Evolutionary conservation across 768 basidiomycete species (phyloP).

Genomic region (Boletales sp.): DNA sequence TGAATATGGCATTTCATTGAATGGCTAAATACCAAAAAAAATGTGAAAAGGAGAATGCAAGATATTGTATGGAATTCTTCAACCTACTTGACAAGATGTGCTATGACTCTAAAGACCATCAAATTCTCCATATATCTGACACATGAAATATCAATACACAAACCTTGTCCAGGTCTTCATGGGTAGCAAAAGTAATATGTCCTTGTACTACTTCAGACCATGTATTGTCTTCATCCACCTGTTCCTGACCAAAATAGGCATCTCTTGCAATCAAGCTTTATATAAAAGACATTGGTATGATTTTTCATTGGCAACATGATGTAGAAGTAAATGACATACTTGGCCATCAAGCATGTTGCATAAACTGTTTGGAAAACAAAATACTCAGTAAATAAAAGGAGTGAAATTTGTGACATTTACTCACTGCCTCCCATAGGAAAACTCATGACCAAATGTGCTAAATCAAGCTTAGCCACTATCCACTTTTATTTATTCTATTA

Average conservation of each 20-base stretch:
- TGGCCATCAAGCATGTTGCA: slow-evolving; percentile 26
- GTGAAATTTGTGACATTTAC: background rate
- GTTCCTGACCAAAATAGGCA: slow-evolving; percentile 19
- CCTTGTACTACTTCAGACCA: background rate
- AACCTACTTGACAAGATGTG: background rate
- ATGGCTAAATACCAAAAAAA: too few relatives aligned
- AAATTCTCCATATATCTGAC: background rate
- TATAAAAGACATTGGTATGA: background rate
- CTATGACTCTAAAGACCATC: background rate
- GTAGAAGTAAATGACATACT: slow-evolving; percentile 12
- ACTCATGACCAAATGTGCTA: slow-evolving; percentile 18
- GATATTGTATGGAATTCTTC: background rate
- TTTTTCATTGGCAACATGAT: background rate
- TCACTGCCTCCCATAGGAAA: slow-evolving; percentile 26
- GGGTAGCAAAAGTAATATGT: slow-evolving; percentile 7
- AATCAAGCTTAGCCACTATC: slow-evolving; percentile 13
- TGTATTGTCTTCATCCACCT: background rate
- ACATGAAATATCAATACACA: background rate
- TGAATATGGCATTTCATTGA: too few relatives aligned
- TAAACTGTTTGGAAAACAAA: slow-evolving; percentile 16
- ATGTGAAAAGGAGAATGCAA: too few relatives aligned
- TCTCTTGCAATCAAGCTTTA: slow-evolving; percentile 25
- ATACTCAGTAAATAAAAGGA: background rate
- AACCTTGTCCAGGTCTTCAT: slow-evolving; percentile 1
- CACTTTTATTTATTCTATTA: slow-evolving; percentile 13